These are phyloP conservation scores for Cucurbita pepo DNA, from an alignment of 306 rosid genomes.

Conservation along the genomic window DNA sequence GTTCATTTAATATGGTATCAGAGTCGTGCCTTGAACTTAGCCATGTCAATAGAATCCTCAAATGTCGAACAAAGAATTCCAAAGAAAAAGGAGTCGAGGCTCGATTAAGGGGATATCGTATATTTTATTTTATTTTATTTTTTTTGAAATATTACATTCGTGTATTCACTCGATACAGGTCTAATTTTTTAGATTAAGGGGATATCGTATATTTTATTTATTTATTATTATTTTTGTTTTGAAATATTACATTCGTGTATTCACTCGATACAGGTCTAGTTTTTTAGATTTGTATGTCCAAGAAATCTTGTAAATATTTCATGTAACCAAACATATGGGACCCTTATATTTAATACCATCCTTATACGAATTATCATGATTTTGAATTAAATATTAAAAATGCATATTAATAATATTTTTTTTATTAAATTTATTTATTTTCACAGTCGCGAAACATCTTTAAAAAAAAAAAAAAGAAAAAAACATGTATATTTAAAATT, in stretches of 20 bases:
- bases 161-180: not conserved
- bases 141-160: not conserved
- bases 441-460: not conserved
- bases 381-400: not conserved
- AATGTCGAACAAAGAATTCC: too few relatives aligned
- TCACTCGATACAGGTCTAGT: not conserved
- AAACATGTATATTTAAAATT: not conserved
- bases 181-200: not conserved
- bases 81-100: too few relatives aligned
- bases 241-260: not conserved
- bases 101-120: too few relatives aligned
- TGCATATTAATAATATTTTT: not conserved
- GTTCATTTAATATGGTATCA: too few relatives aligned
- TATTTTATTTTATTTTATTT: too few relatives aligned
- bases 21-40: too few relatives aligned
- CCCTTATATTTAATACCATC: not conserved
- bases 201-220: too few relatives aligned
- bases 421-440: not conserved
- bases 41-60: too few relatives aligned
- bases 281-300: not conserved
- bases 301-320: slow-evolving; percentile 4
- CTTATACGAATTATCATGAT: not conserved
- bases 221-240: too few relatives aligned
- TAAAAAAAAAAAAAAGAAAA: not conserved
- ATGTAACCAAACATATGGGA: not conserved